phyloP scores from a whole-genome alignment of 306 rosid species.

The Hippophae gyantsensis region DNA sequence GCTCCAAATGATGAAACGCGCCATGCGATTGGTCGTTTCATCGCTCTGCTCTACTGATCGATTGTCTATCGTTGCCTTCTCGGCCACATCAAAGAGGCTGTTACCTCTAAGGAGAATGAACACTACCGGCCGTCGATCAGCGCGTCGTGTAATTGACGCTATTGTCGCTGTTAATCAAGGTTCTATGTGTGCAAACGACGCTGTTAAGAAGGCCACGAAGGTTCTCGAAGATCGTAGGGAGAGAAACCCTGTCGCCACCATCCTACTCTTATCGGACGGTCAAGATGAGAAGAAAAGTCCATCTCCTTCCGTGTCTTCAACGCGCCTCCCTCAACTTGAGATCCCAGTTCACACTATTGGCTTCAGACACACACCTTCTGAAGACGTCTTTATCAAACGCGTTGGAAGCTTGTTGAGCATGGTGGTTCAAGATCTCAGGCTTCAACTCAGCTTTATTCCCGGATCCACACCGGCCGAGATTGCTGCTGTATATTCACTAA shows the following conservation, averaged over 20 bases:
- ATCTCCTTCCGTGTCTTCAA: slow-evolving; percentile 25
- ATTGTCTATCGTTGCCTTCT: slow-evolving; percentile 76
- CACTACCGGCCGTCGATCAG: slow-evolving; percentile 53
- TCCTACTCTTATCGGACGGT: slow-evolving; percentile 45
- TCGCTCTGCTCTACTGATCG: slow-evolving; percentile 63
- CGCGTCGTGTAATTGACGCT: slow-evolving; percentile 38
- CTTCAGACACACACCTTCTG: slow-evolving; percentile 33
- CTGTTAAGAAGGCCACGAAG: slow-evolving; percentile 75
- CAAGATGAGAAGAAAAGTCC: slow-evolving; percentile 24
- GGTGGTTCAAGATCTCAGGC: slow-evolving; percentile 54
- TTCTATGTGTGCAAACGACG: slow-evolving; percentile 42
- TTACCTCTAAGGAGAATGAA: slow-evolving; percentile 63
- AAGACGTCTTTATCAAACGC: slow-evolving; percentile 37
- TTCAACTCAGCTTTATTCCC: slow-evolving; percentile 47
- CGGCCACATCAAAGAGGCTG: slow-evolving; percentile 67
- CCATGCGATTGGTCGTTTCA: slow-evolving; percentile 54
- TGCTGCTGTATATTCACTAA: slow-evolving; percentile 52
- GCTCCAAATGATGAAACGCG: slow-evolving; percentile 59
- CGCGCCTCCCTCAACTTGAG: slow-evolving; percentile 43
- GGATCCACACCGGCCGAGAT: slow-evolving; percentile 50
- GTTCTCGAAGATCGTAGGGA: slow-evolving; percentile 90
- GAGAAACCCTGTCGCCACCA: slow-evolving; percentile 51
- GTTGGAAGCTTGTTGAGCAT: slow-evolving; percentile 45
- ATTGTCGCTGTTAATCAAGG: slow-evolving; percentile 44
- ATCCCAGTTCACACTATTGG: slow-evolving; percentile 57